Evolutionary conservation across 805 yeast genomes (phyloP).

Genomic region (Limtongia smithiae): DNA sequence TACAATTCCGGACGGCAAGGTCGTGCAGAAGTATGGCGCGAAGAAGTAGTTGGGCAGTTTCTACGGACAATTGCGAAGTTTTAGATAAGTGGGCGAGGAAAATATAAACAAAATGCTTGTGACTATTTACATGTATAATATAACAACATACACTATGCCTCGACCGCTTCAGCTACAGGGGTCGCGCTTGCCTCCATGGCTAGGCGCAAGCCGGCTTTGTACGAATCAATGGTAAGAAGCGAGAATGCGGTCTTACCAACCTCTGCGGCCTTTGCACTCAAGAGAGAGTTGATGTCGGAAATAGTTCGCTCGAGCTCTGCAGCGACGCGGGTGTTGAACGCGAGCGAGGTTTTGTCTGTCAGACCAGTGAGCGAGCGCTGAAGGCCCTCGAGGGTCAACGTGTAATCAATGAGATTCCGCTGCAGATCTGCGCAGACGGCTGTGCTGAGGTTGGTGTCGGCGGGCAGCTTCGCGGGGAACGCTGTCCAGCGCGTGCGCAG

Average conservation of each 20-base stretch:
- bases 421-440: neutral
- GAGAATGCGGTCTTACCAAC: constrained; percentile 4
- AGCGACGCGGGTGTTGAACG: neutral
- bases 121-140: constrained; percentile 6
- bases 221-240: constrained; percentile 1
- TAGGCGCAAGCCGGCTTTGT: neutral
- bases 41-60: constrained; percentile 43
- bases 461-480: neutral
- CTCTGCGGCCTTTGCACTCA: neutral
- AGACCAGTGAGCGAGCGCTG: constrained; percentile 1
- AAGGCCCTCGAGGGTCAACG: neutral
- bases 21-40: constrained; percentile 70
- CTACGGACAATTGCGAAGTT: too few relatives aligned
- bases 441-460: neutral
- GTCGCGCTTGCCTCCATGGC: neutral
- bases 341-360: neutral
- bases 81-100: neutral
- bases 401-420: neutral
- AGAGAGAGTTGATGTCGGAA: neutral
- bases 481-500: neutral
- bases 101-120: neutral
- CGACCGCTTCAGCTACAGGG: neutral
- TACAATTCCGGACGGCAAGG: constrained; percentile 94
- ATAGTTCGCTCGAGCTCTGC: neutral
- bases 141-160: neutral